Conservation (phyloP, 176 grass and related monocot genomes). For the Oryza glaberrima region DNA sequence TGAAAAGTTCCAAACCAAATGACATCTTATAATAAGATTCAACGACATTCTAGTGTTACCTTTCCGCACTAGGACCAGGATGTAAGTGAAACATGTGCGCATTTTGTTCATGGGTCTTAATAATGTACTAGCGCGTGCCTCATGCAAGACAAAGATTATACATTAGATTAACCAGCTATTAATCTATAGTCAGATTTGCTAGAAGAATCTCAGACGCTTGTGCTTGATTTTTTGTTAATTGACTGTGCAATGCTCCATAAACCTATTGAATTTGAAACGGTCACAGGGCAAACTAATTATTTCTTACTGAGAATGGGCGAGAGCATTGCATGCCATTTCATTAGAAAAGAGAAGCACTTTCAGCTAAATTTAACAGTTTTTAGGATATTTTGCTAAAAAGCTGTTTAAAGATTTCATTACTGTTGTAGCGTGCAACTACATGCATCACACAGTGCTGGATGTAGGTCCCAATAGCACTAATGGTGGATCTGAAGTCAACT, state of each 20-base stretch:
- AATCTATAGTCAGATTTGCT: constrained; percentile 33
- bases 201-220: constrained; percentile 47
- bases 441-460: neutral
- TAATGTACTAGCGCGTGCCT: constrained; percentile 24
- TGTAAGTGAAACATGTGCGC: constrained; percentile 21
- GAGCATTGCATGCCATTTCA: neutral
- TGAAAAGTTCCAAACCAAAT: constrained; percentile 35
- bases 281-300: neutral
- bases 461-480: neutral
- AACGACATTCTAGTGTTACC: neutral
- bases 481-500: neutral
- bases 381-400: neutral
- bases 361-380: neutral
- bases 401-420: constrained; percentile 19
- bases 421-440: neutral
- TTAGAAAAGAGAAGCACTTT: neutral
- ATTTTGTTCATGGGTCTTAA: constrained; percentile 20
- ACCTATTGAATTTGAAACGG: constrained; percentile 16
- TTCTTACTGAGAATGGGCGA: neutral
- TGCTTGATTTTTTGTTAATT: constrained; percentile 25
- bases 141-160: constrained; percentile 28
- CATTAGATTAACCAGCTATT: constrained; percentile 28
- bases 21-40: constrained; percentile 12
- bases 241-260: constrained; percentile 5
- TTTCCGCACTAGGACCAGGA: constrained; percentile 29